phyloP scores from a whole-genome alignment of 2,329 filamentous ascomycete species.

The Chaetomium strumarium region DNA sequence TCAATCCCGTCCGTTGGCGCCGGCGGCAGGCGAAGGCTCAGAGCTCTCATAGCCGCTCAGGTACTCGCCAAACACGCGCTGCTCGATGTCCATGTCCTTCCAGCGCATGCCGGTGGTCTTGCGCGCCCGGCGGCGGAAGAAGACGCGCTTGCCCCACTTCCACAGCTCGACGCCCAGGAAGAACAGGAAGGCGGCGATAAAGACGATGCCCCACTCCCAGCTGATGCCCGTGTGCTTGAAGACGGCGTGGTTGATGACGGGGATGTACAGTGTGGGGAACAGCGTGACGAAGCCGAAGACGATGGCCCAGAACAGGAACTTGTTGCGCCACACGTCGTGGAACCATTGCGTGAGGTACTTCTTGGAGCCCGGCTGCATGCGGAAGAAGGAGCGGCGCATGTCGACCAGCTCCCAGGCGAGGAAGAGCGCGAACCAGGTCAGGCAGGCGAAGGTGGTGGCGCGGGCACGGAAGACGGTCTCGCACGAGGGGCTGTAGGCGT shows the following conservation, averaged over 20 bases:
- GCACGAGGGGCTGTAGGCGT: conserved; percentile 44
- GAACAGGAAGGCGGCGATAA: conserved; percentile 52
- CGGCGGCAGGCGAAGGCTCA: neutral
- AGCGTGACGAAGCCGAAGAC: conserved; percentile 52
- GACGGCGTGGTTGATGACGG: conserved; percentile 57
- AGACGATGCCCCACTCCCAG: conserved; percentile 69
- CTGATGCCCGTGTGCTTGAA: conserved; percentile 64
- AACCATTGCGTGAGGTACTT: conserved; percentile 45
- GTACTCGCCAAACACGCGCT: conserved; percentile 25
- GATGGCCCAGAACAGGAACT: conserved; percentile 61
- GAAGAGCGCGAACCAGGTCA: conserved; percentile 63
- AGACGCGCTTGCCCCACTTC: conserved; percentile 57
- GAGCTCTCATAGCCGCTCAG: conserved; percentile 9
- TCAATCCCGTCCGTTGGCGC: conserved; percentile 21
- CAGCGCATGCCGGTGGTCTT: conserved; percentile 17
- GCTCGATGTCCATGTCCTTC: conserved; percentile 25
- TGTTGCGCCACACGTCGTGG: conserved; percentile 60
- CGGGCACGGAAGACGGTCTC: conserved; percentile 57
- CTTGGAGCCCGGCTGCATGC: conserved; percentile 52
- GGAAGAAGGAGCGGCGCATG: conserved; percentile 62
- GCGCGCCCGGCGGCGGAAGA: conserved; percentile 11
- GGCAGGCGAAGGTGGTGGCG: conserved; percentile 63
- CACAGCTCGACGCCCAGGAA: conserved; percentile 57
- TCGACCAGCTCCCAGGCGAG: conserved; percentile 71
- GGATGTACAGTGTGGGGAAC: conserved; percentile 63